phyloP scores from a whole-genome alignment of 1,284 basidiomycete genomes.

The Kalmanozyma brasiliensis region DNA sequence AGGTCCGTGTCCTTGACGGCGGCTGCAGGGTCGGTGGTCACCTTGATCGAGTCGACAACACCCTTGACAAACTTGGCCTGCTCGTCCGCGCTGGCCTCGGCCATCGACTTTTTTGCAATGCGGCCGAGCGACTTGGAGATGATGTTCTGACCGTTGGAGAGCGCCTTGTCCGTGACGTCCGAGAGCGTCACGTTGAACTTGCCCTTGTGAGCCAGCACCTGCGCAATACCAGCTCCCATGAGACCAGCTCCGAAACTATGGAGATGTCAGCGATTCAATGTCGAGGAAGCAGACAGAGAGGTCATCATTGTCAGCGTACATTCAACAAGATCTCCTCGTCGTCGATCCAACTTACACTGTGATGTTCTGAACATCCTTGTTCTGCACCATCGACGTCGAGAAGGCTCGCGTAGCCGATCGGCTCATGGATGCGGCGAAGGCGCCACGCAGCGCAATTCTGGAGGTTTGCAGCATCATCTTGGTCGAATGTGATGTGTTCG shows the following conservation, averaged over 20 bases:
- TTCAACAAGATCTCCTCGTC: background rate
- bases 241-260: conserved; percentile 65
- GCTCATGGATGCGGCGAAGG: conserved; percentile 20
- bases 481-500: background rate
- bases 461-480: conserved; percentile 37
- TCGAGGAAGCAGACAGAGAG: background rate
- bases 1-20: conserved; percentile 72
- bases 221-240: conserved; percentile 67
- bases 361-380: conserved; percentile 67
- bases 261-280: background rate
- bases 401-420: conserved; percentile 43
- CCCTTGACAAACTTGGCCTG: conserved; percentile 67
- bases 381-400: conserved; percentile 49
- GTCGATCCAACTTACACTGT: conserved; percentile 58
- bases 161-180: conserved; percentile 68
- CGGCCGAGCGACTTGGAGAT: conserved; percentile 72
- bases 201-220: conserved; percentile 66
- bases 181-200: conserved; percentile 69
- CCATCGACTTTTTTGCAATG: conserved; percentile 71
- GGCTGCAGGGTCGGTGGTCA: conserved; percentile 71
- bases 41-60: conserved; percentile 70
- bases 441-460: conserved; percentile 25
- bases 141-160: conserved; percentile 71
- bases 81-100: conserved; percentile 70
- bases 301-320: background rate